These are phyloP conservation scores for Leishmania tarentolae DNA, from an alignment of 208 protist genomes.

Conservation along the genomic window DNA sequence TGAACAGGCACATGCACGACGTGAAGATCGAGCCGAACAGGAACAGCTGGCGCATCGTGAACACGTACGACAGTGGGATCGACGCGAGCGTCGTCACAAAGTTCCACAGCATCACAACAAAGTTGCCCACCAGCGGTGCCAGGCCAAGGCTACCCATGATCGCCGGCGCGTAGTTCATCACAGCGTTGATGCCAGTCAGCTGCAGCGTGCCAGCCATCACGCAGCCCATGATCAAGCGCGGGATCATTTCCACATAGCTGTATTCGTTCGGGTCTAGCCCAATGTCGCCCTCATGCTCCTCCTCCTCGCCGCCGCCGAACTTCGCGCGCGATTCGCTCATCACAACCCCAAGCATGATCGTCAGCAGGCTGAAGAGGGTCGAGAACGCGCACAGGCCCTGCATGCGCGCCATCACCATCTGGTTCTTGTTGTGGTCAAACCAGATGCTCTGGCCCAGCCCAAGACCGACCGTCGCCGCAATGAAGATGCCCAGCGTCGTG, in stretches of 20 bases:
- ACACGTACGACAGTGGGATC: slow-evolving; percentile 65
- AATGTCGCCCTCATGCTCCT: slow-evolving; percentile 1
- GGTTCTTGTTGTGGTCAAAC: slow-evolving; percentile 32
- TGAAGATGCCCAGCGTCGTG: slow-evolving; percentile 80
- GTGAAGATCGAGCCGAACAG: slow-evolving; percentile 58
- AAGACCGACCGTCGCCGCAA: slow-evolving; percentile 68
- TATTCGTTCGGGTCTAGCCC: slow-evolving; percentile 52
- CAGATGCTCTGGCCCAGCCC: slow-evolving; percentile 50
- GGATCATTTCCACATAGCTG: slow-evolving; percentile 47
- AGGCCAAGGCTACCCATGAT: slow-evolving; percentile 75
- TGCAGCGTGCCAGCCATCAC: slow-evolving; percentile 72
- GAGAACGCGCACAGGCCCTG: slow-evolving; percentile 67
- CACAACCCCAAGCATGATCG: slow-evolving; percentile 30
- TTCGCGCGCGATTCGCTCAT: slow-evolving; percentile 19
- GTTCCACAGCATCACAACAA: slow-evolving; percentile 88
- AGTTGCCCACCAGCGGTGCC: slow-evolving; percentile 72
- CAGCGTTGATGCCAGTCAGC: slow-evolving; percentile 87
- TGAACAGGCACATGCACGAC: slow-evolving; percentile 68
- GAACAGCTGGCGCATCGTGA: slow-evolving; percentile 82
- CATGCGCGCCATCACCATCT: slow-evolving; percentile 55
- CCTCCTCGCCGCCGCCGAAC: slow-evolving; percentile 23
- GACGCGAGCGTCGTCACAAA: slow-evolving; percentile 80
- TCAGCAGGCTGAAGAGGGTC: slow-evolving; percentile 51
- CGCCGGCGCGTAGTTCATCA: slow-evolving; percentile 88
- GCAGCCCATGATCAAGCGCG: slow-evolving; percentile 53